phyloP scores from a whole-genome alignment of 257 asterid species.

The Vinca minor region DNA sequence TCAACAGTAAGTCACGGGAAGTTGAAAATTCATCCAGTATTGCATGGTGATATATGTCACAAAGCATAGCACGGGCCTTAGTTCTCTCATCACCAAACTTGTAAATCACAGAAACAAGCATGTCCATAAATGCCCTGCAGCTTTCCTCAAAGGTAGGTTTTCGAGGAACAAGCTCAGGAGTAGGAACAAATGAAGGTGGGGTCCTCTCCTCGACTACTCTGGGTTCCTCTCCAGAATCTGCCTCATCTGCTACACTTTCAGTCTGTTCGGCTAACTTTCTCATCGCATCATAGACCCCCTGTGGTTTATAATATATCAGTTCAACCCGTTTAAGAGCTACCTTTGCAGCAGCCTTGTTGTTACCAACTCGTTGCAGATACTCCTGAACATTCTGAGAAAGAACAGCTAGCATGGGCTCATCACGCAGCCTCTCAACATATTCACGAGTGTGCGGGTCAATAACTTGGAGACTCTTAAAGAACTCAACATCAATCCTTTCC shows the following conservation, averaged over 20 bases:
- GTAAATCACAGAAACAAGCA: constrained; percentile 70
- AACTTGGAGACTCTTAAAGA: constrained; percentile 87
- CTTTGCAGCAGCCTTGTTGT: constrained; percentile 80
- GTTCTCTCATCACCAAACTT: constrained; percentile 85
- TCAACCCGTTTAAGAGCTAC: constrained; percentile 94
- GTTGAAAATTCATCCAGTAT: constrained; percentile 67
- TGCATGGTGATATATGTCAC: constrained; percentile 92
- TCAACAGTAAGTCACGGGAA: constrained; percentile 77
- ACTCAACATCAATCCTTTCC: constrained; percentile 78
- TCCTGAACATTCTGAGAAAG: constrained; percentile 86
- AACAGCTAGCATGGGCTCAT: constrained; percentile 73
- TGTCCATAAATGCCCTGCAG: constrained; percentile 73
- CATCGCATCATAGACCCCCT: constrained; percentile 90
- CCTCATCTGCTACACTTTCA: constrained; percentile 33
- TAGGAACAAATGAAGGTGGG: constrained; percentile 55
- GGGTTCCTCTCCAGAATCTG: constrained; percentile 50
- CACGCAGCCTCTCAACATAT: constrained; percentile 84
- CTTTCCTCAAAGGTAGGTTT: constrained; percentile 79
- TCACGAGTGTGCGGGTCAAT: constrained; percentile 96
- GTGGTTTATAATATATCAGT: constrained; percentile 85
- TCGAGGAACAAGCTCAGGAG: constrained; percentile 80
- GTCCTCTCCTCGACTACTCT: constrained; percentile 55
- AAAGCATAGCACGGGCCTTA: constrained; percentile 98
- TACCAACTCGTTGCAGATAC: constrained; percentile 54
- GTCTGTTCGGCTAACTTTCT: constrained; percentile 69